These are phyloP conservation scores for Aspergillus sp. DNA, from an alignment of 2,329 filamentous ascomycete species.

Conservation along the genomic window DNA sequence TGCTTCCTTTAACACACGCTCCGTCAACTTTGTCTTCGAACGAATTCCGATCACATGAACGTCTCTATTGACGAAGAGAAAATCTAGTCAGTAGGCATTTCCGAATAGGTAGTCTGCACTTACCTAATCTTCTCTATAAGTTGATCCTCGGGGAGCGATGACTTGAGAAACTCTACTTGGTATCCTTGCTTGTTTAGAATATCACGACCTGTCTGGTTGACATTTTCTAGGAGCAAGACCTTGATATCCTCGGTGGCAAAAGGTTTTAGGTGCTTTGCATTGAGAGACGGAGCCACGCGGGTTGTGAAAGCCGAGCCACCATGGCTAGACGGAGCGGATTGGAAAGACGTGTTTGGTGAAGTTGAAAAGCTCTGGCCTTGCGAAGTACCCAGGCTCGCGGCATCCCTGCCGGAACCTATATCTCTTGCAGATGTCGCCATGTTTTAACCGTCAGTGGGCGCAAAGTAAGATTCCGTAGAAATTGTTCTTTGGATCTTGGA, in stretches of 20 bases:
- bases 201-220: constrained; percentile 84
- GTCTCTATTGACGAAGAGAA: constrained; percentile 56
- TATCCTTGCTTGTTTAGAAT: constrained; percentile 86
- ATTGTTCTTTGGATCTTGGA: background rate
- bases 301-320: constrained; percentile 46
- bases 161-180: constrained; percentile 90
- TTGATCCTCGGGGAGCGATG: constrained; percentile 84
- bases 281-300: constrained; percentile 45
- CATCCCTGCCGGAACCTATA: constrained; percentile 32
- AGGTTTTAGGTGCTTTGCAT: constrained; percentile 79
- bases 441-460: background rate
- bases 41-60: constrained; percentile 97
- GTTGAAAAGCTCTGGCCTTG: constrained; percentile 68
- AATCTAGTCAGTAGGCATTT: constrained; percentile 14
- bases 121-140: constrained; percentile 95
- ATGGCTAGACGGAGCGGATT: constrained; percentile 69
- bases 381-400: constrained; percentile 46
- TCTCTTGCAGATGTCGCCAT: constrained; percentile 34
- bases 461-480: background rate
- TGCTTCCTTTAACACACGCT: constrained; percentile 79
- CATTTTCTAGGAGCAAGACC: constrained; percentile 91
- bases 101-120: constrained; percentile 26
- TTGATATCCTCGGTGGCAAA: constrained; percentile 97
- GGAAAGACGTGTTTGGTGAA: constrained; percentile 73
- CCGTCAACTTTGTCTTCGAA: constrained; percentile 93